Conservation (phyloP, 345 rosid species). For the Salix brachista region DNA sequence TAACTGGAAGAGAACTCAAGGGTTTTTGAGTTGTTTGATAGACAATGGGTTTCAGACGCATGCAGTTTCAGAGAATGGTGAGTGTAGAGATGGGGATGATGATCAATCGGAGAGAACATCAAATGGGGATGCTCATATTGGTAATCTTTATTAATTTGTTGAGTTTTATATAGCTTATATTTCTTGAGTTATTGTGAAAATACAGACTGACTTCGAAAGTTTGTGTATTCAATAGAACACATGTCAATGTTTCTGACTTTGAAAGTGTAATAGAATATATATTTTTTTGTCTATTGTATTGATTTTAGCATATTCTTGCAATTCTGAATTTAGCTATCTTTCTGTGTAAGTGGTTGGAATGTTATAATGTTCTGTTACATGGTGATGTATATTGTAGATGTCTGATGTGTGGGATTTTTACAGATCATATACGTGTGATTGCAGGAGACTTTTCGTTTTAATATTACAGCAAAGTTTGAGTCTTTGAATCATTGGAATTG, state of each 20-base stretch:
- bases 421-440: slow-evolving; percentile 40
- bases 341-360: not conserved
- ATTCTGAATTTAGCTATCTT: too few species aligned
- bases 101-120: slow-evolving; percentile 15
- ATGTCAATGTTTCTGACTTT: too few species aligned
- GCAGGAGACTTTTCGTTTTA: slow-evolving; percentile 57
- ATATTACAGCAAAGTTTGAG: slow-evolving; percentile 59
- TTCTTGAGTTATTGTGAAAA: too few species aligned
- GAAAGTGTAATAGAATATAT: too few species aligned
- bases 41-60: slow-evolving; percentile 32
- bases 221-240: too few species aligned
- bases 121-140: slow-evolving; percentile 25
- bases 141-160: slow-evolving; percentile 26
- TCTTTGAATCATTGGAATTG: slow-evolving; percentile 54
- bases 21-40: slow-evolving; percentile 44
- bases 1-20: slow-evolving; percentile 63
- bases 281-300: too few species aligned
- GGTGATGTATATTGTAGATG: not conserved
- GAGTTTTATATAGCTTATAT: too few species aligned
- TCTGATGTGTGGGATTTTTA: slow-evolving; percentile 21
- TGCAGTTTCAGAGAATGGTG: slow-evolving; percentile 10
- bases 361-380: not conserved
- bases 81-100: slow-evolving; percentile 11
- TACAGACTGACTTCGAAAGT: too few species aligned
- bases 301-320: too few species aligned